Percentiles rank a stretch among this genome's conserved stretches.
phyloP scores from a whole-genome alignment of 139 green algal species.

The Yamagishiella unicocca region DNA sequence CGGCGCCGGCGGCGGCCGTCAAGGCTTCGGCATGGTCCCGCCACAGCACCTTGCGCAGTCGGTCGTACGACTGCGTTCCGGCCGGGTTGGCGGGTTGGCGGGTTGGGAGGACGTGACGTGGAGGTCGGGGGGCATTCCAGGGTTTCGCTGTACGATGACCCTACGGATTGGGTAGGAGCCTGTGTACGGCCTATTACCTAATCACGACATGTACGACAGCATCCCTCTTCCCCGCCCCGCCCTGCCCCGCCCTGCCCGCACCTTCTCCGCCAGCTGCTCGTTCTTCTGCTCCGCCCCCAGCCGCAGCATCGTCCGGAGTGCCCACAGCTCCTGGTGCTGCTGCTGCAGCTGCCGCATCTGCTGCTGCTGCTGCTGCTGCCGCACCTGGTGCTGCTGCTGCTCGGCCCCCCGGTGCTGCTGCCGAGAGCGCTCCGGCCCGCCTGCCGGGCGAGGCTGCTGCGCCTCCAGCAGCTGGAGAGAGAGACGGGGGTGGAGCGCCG shows the following conservation, averaged over 20 bases:
- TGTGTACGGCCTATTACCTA: too few relatives aligned
- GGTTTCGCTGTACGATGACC: too few relatives aligned
- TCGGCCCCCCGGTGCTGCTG: not conserved
- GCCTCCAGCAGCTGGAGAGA: too few relatives aligned
- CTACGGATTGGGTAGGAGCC: too few relatives aligned
- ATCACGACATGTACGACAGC: too few relatives aligned
- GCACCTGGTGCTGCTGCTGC: not conserved
- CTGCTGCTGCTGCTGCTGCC: not conserved
- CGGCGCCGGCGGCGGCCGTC: not conserved
- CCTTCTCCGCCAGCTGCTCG: conserved; percentile 1
- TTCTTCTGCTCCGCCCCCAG: not conserved
- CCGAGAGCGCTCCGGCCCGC: too few relatives aligned
- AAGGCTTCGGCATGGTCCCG: not conserved
- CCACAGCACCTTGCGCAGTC: not conserved
- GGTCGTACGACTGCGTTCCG: conserved; percentile 5
- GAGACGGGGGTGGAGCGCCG: too few relatives aligned
- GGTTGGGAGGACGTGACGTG: too few relatives aligned
- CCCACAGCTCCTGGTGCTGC: not conserved
- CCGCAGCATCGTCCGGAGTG: not conserved
- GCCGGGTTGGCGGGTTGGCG: too few relatives aligned
- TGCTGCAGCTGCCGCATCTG: conserved; percentile 7
- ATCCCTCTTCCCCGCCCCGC: not conserved
- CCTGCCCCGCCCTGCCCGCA: not conserved
- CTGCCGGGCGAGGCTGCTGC: too few relatives aligned
- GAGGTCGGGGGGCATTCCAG: too few relatives aligned